A percentile compares a stretch with the other conserved stretches of the same genome.
Evolutionary conservation across 495 filamentous ascomycete species (phyloP).

Genomic region (Daldinia grandis): DNA sequence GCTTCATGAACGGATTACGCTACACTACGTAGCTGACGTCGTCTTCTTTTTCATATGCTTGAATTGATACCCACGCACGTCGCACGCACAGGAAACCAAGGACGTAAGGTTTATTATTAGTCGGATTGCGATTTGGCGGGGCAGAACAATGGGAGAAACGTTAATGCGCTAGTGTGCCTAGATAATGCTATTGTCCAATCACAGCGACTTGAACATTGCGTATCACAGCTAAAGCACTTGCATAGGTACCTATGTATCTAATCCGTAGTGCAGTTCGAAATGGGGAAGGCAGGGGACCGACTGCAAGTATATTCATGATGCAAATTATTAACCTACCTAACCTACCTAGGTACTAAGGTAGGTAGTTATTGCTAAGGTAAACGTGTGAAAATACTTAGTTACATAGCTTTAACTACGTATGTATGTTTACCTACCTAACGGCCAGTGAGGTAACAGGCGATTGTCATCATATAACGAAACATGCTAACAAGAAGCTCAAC

Average conservation of each 20-base stretch:
- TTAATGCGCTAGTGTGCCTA: slow-evolving; percentile 26
- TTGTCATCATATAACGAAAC: slow-evolving; percentile 5
- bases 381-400: too few species aligned
- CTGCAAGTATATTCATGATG: background rate
- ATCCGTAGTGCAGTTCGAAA: background rate
- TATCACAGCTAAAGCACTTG: background rate
- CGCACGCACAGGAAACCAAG: background rate
- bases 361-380: too few species aligned
- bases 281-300: background rate
- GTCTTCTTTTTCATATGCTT: background rate
- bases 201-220: too few species aligned
- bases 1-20: background rate
- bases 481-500: background rate
- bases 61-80: background rate
- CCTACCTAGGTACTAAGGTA: too few species aligned
- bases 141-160: slow-evolving; percentile 11
- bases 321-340: background rate
- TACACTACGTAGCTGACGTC: slow-evolving; percentile 9
- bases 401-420: too few species aligned
- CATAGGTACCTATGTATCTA: too few species aligned
- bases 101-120: slow-evolving; percentile 4
- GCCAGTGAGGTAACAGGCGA: slow-evolving; percentile 23
- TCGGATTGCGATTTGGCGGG: background rate
- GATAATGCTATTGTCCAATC: background rate
- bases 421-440: too few species aligned